Evolutionary conservation across 2,329 filamentous ascomycete species (phyloP), one percentile per base, ranked within the genome.

Genomic region (Stemphylium beticola): DNA sequence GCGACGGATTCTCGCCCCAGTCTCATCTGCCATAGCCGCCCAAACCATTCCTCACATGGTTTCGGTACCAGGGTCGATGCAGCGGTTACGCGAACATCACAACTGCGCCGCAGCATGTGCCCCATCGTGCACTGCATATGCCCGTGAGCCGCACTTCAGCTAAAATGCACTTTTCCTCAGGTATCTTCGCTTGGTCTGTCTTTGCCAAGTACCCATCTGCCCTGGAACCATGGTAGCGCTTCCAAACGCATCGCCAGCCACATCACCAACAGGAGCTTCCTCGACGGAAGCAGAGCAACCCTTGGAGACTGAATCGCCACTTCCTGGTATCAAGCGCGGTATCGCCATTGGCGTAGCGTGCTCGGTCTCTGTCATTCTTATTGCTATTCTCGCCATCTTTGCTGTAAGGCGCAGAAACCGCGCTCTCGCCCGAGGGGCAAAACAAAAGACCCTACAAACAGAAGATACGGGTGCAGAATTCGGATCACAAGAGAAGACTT

Each of bases 321-420:
- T 70, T n/a, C 67, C 67, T 12, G 67, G 67, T 7, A 67, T 70
- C 58, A 70, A 70, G 43, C 63, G 67, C 24, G 67, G 67, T 17
- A 69, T 70, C 20, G 67, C 65, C 15, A 68, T 70, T 26, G 67
- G 67, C 9, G 62, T 69, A 17, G 66, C 63, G 8, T 62, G 62
- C 20, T 69, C 61, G 7, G 58, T 69, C 4, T 57, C 55, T 10
- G 40, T 68, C 26, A 56, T 70, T 22, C 45, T 68, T 44, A 59
- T 69, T 37, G 64, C 57, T 1, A 50, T 68, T 20, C 50, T 70
- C 26, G 60, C 66, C 8, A 57, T 61, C 47, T 60, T 65, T 38
- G 64, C 60, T 36, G 46, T 65, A 47, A 61, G 57, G 40, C 66
- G 65, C 40, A 60, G 66, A 11, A 64, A 61, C 26, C 55, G 58